These are phyloP conservation scores for Nephelium lappaceum DNA, from an alignment of 345 rosid species.

Conservation along the genomic window DNA sequence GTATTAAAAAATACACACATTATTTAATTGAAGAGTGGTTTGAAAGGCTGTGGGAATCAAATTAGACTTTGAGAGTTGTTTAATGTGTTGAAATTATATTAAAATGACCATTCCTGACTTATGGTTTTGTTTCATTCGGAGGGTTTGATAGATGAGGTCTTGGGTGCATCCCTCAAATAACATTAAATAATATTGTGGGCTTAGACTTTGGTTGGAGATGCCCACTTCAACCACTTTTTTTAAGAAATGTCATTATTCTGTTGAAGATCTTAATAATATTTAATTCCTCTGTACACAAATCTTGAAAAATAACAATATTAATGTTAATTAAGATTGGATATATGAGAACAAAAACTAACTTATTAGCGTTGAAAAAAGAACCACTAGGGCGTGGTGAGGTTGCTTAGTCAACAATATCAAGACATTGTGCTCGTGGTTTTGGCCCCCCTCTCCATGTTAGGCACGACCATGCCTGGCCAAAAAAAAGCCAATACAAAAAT, in stretches of 20 bases:
- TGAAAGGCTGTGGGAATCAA: conserved; percentile 42
- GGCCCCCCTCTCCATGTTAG: conserved; percentile 3
- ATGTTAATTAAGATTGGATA: neutral
- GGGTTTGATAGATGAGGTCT: neutral
- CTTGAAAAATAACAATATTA: conserved; percentile 22
- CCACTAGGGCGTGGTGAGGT: conserved; percentile 25
- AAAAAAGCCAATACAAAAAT: too few relatives aligned
- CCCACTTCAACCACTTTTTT: conserved; percentile 36
- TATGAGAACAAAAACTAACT: neutral
- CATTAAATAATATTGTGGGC: conserved; percentile 6
- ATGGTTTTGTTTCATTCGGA: conserved; percentile 15
- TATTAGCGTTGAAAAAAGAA: conserved; percentile 26
- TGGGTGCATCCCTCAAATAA: neutral
- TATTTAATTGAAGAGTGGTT: conserved; percentile 18
- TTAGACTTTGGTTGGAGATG: conserved; percentile 35
- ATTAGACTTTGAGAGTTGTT: conserved; percentile 31
- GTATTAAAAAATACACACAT: too few relatives aligned
- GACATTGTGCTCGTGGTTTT: conserved; percentile 8
- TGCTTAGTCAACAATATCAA: conserved; percentile 30
- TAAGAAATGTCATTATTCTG: conserved; percentile 18
- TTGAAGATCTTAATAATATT: conserved; percentile 9
- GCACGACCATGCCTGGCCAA: neutral
- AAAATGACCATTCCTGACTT: conserved; percentile 20
- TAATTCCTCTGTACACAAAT: conserved; percentile 3
- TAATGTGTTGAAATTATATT: neutral